Conservation (phyloP, 192 early-diverging fungal species). For the Spinellus fusiger region DNA sequence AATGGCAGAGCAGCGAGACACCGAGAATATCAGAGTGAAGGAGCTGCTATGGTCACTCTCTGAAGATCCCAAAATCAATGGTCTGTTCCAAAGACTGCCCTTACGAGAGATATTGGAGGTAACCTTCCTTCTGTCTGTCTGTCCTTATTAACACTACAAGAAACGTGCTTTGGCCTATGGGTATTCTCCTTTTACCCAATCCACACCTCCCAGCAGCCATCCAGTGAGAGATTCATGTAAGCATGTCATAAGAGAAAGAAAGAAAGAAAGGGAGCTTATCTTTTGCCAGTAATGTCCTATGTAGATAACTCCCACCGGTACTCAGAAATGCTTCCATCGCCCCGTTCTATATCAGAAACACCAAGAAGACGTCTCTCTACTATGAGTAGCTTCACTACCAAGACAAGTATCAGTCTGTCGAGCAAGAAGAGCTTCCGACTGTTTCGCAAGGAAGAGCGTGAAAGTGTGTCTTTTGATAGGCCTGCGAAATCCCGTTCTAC, state of each 20-base stretch:
- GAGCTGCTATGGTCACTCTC: slow-evolving; percentile 44
- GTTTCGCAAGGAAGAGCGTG: slow-evolving; percentile 19
- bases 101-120: slow-evolving; percentile 45
- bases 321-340: too few relatives aligned
- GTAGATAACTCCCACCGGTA: too few relatives aligned
- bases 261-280: too few relatives aligned
- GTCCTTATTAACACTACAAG: too few relatives aligned
- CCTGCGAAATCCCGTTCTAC: background rate
- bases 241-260: too few relatives aligned
- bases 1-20: slow-evolving; percentile 43
- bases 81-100: slow-evolving; percentile 39
- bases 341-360: too few relatives aligned
- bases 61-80: slow-evolving; percentile 45
- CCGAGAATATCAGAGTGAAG: slow-evolving; percentile 39
- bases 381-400: background rate
- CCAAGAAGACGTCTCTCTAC: background rate
- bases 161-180: too few relatives aligned
- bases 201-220: too few relatives aligned
- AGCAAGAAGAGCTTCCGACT: slow-evolving; percentile 26
- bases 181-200: too few relatives aligned
- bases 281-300: too few relatives aligned
- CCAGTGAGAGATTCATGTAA: too few relatives aligned
- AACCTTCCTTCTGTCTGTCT: too few relatives aligned
- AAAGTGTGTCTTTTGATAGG: slow-evolving; percentile 7
- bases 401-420: background rate